A percentile compares a stretch with the other conserved stretches of the same genome.
Evolutionary conservation across 179 eudicot species (phyloP).

Genomic region (Pouteria campechiana): DNA sequence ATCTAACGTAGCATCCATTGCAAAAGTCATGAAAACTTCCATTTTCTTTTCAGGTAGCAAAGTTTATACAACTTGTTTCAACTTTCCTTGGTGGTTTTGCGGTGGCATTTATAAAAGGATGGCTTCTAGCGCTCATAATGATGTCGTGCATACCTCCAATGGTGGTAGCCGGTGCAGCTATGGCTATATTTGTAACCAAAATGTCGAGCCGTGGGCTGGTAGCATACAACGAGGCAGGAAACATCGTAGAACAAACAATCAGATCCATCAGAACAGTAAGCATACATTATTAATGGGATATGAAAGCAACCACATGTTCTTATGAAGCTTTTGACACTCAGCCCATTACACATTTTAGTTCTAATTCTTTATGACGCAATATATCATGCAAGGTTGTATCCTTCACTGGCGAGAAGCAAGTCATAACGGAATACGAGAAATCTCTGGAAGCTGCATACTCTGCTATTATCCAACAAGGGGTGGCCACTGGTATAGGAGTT

Average conservation of each 20-base stretch:
- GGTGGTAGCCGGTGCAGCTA: slow-evolving; percentile 40
- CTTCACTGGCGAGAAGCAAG: slow-evolving; percentile 72
- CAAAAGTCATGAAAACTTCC: not conserved
- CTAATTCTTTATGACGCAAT: not conserved
- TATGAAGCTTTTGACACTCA: too few relatives aligned
- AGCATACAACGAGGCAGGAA: slow-evolving; percentile 84
- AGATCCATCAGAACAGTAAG: slow-evolving; percentile 80
- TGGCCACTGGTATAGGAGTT: slow-evolving; percentile 66
- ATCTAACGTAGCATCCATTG: too few relatives aligned
- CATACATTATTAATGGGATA: too few relatives aligned
- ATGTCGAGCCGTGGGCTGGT: slow-evolving; percentile 56
- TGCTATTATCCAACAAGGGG: slow-evolving; percentile 45
- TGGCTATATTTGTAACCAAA: slow-evolving; percentile 42
- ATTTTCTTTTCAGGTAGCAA: slow-evolving; percentile 71
- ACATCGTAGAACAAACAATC: slow-evolving; percentile 67
- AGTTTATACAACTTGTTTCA: slow-evolving; percentile 53
- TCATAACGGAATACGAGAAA: slow-evolving; percentile 38
- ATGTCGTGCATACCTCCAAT: slow-evolving; percentile 49
- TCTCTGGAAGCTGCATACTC: slow-evolving; percentile 42
- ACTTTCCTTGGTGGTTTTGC: slow-evolving; percentile 66
- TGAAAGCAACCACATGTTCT: too few relatives aligned
- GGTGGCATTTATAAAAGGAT: slow-evolving; percentile 62
- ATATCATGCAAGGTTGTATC: slow-evolving; percentile 55
- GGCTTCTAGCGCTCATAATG: slow-evolving; percentile 65
- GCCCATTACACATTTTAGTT: not conserved